A percentile compares a stretch with the other conserved stretches of the same genome.
These are phyloP conservation scores for Grigorovia yakushimaensis DNA, from an alignment of 805 yeast genomes.

Conservation along the genomic window DNA sequence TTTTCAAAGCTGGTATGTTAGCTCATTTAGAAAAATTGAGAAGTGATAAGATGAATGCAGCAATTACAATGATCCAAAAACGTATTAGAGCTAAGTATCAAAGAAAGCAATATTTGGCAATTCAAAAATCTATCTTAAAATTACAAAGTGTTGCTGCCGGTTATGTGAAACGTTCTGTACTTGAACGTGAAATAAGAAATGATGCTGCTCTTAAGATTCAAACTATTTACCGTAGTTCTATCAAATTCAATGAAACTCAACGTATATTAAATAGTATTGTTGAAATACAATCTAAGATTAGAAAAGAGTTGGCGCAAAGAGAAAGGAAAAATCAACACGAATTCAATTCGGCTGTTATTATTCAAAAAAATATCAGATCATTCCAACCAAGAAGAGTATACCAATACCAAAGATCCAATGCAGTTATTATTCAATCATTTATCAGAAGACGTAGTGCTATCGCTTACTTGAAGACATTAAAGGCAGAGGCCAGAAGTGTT, in stretches of 20 bases:
- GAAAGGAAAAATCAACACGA: conserved; percentile 41
- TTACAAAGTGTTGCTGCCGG: conserved; percentile 64
- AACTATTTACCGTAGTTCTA: conserved; percentile 48
- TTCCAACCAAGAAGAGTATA: conserved; percentile 47
- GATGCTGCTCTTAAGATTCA: conserved; percentile 66
- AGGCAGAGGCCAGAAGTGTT: conserved; percentile 85
- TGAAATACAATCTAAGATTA: conserved; percentile 41
- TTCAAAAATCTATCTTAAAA: conserved; percentile 41
- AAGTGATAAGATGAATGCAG: conserved; percentile 61
- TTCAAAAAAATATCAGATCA: conserved; percentile 73
- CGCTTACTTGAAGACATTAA: conserved; percentile 51
- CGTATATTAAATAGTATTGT: conserved; percentile 26
- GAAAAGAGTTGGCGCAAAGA: conserved; percentile 45
- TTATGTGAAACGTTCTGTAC: conserved; percentile 42
- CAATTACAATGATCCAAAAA: conserved; percentile 83
- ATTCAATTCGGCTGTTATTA: conserved; percentile 52
- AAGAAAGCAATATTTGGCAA: conserved; percentile 50
- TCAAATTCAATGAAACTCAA: conserved; percentile 34
- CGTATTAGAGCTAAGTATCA: conserved; percentile 55
- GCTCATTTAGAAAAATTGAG: conserved; percentile 84
- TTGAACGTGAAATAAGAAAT: conserved; percentile 45
- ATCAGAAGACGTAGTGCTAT: conserved; percentile 69
- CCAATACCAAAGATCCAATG: conserved; percentile 39
- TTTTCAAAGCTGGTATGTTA: conserved; percentile 93
- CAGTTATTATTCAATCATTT: conserved; percentile 66